Evolutionary conservation across 164 flowering plant genomes (phyloP), one percentile per base, ranked within the genome.

Genomic region (Sextonia rubra): DNA sequence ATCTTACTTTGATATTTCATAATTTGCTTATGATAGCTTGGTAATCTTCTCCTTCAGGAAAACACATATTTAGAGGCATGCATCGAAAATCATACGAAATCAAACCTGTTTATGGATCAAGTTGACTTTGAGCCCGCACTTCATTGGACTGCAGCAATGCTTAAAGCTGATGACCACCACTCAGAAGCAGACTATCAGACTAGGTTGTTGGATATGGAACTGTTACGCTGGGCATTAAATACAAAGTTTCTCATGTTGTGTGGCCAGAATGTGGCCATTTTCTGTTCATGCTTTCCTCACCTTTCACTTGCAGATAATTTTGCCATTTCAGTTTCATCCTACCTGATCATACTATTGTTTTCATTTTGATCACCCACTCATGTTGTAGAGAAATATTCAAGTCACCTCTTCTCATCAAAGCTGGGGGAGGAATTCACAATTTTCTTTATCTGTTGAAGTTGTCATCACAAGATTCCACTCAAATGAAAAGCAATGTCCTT

Each of bases 51-150:
- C 52, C 79, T 73, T 76, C 89, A 90, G 99, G 99, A 92, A 70
- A 87, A 75, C 69, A 93, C 95, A 68, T 91, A 80, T 82, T 77
- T 95, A 79, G 99, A 95, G 82, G 97, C 97, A 60, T 93, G 99
- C 83, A 83, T 95, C 69, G 99, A 95, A 79, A 95, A 93, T 73
- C 97, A 95, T 83, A 95, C 99, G 44, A 95, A 95, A 78, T 75
- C 96, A 78, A 87, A 83, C 80, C 97, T 95, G 74, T 95, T 78
- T 70, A 93, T 95, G 99, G 97, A 93, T 76, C 99, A 93, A 89
- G 98, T 95, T 73, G 99, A 95, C 68, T 95, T 95, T 85, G 98
- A 93, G 78, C 97, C 98, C 17, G 73, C 97, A 73, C 90, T 75
- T 71, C 73, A 88, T 68, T 93, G 97, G 98, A 87, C 71, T 75